Percentiles rank a stretch among this genome's conserved stretches.
Evolutionary conservation across 225 moss, liverwort and hornwort species (phyloP).

Genomic region (Sphagnum tenellum): DNA sequence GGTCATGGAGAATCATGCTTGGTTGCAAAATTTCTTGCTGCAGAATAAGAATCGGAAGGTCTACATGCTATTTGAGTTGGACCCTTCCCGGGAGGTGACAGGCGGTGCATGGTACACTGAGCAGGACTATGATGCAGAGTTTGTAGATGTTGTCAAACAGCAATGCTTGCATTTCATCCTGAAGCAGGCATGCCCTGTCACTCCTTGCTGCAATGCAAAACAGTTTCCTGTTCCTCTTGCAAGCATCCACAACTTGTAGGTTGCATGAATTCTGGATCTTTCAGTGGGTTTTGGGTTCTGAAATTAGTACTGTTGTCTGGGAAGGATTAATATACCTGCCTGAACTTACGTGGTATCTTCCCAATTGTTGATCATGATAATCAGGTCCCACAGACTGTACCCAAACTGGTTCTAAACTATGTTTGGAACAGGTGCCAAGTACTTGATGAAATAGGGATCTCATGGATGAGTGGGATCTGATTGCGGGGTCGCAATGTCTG

Average conservation of each 20-base stretch:
- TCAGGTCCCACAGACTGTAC: too few relatives aligned
- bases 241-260: too few relatives aligned
- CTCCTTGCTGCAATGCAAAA: neutral
- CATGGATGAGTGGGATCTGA: constrained; percentile 41
- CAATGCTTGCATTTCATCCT: constrained; percentile 82
- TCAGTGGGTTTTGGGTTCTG: too few relatives aligned
- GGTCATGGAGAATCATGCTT: neutral
- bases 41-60: constrained; percentile 97
- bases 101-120: constrained; percentile 95
- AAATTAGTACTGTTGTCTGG: too few relatives aligned
- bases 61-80: constrained; percentile 92
- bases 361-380: too few relatives aligned
- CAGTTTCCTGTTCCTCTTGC: too few relatives aligned
- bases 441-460: constrained; percentile 3
- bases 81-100: constrained; percentile 88
- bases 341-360: too few relatives aligned
- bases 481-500: constrained; percentile 47
- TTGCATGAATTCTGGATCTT: too few relatives aligned
- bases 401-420: neutral
- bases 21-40: neutral
- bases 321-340: too few relatives aligned
- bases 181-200: constrained; percentile 50
- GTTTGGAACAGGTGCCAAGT: neutral
- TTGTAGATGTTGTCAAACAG: constrained; percentile 89
- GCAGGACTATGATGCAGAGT: constrained; percentile 94